Evolutionary conservation across 2,329 filamentous ascomycete species (phyloP).

Genomic region (Ophiosphaerella korrae): DNA sequence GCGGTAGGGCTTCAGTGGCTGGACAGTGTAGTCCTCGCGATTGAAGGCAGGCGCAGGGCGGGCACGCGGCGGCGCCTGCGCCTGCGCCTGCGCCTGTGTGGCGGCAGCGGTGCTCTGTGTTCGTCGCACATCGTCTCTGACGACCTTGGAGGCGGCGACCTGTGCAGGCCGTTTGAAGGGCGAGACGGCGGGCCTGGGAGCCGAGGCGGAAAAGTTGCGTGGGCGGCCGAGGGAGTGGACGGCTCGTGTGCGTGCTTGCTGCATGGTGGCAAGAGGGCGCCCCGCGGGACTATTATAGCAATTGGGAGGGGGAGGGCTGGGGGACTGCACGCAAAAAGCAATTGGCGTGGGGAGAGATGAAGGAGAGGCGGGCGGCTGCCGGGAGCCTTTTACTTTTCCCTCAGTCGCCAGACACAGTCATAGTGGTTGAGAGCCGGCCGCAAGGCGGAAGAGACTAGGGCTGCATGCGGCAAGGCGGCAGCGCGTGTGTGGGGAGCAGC

Average conservation of each 20-base stretch:
- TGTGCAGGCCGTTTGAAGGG: slow-evolving; percentile 49
- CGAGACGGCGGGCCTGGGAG: slow-evolving; percentile 49
- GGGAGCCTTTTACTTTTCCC: slow-evolving; percentile 16
- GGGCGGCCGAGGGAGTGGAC: slow-evolving; percentile 44
- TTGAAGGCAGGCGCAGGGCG: slow-evolving; percentile 58
- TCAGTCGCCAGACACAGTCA: slow-evolving; percentile 17
- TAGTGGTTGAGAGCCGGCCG: slow-evolving; percentile 2
- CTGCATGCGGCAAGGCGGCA: neutral
- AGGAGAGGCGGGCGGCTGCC: neutral
- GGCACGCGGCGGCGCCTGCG: slow-evolving; percentile 26
- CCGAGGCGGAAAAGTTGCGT: slow-evolving; percentile 52
- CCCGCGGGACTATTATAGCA: slow-evolving; percentile 15
- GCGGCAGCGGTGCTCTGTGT: slow-evolving; percentile 50
- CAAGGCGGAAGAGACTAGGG: neutral
- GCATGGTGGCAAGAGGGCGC: slow-evolving; percentile 30
- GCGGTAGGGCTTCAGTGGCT: slow-evolving; percentile 54
- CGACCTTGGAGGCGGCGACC: slow-evolving; percentile 32
- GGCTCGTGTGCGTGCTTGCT: slow-evolving; percentile 46
- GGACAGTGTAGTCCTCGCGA: slow-evolving; percentile 52
- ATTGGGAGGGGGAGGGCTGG: slow-evolving; percentile 9
- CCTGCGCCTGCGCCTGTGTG: slow-evolving; percentile 25
- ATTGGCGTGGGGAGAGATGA: slow-evolving; percentile 5
- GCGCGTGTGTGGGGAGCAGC: neutral
- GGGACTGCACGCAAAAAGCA: slow-evolving; percentile 6
- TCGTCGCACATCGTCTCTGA: slow-evolving; percentile 49